phyloP scores from a whole-genome alignment of 2,329 filamentous ascomycete species.

The Mycosphaerella sp. region DNA sequence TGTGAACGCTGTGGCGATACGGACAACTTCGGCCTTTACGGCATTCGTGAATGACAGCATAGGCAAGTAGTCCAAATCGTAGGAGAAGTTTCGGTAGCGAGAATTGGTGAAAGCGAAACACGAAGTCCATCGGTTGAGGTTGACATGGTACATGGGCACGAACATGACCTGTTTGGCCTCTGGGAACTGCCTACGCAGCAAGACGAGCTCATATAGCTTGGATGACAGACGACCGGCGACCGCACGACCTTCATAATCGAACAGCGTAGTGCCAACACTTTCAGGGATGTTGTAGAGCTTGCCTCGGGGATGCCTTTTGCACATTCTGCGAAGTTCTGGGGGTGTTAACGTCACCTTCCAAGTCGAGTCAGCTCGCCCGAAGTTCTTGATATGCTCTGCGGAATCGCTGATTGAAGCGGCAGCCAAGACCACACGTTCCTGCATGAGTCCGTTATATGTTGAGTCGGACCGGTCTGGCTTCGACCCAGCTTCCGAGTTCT shows the following conservation, averaged over 20 bases:
- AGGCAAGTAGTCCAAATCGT: slow-evolving; percentile 36
- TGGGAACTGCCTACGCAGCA: slow-evolving; percentile 37
- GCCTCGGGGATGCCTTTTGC: slow-evolving; percentile 20
- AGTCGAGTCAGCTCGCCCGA: slow-evolving; percentile 20
- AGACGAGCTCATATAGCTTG: slow-evolving; percentile 21
- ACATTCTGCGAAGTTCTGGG: slow-evolving; percentile 20
- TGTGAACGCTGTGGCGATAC: slow-evolving; percentile 34
- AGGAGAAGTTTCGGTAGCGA: slow-evolving; percentile 35
- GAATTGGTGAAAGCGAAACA: slow-evolving; percentile 42
- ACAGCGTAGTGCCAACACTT: slow-evolving; percentile 16
- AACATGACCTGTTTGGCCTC: slow-evolving; percentile 45
- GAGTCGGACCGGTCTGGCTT: not conserved
- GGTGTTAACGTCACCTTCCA: slow-evolving; percentile 19
- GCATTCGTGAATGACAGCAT: slow-evolving; percentile 36
- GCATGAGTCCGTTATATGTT: slow-evolving; percentile 15
- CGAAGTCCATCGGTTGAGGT: slow-evolving; percentile 28
- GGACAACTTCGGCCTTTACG: slow-evolving; percentile 36
- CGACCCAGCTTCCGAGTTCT: not conserved
- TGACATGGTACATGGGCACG: slow-evolving; percentile 46
- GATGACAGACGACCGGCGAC: slow-evolving; percentile 16
- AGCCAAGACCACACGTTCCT: slow-evolving; percentile 20
- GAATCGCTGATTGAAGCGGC: slow-evolving; percentile 18
- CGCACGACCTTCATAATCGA: slow-evolving; percentile 20
- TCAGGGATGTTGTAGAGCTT: slow-evolving; percentile 22
- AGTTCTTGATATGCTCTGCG: slow-evolving; percentile 12